A percentile compares a stretch with the other conserved stretches of the same genome.
These are phyloP conservation scores for Dictyostelium discoideum DNA, from an alignment of 78 protist genomes.

Conservation along the genomic window DNA sequence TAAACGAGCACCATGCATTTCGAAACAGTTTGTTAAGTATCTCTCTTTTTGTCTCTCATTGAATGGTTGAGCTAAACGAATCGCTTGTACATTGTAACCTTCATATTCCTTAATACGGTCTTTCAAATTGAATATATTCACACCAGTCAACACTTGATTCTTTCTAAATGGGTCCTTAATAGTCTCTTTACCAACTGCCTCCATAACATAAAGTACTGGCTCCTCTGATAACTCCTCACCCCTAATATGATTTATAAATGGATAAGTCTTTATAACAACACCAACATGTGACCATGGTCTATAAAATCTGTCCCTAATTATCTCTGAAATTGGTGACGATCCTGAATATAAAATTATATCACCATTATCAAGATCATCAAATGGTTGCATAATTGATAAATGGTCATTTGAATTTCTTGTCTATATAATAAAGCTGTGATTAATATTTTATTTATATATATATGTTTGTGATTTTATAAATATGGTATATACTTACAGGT, in stretches of 20 bases:
- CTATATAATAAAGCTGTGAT: background rate
- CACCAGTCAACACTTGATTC: conserved; percentile 15
- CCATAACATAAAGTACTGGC: conserved; percentile 23
- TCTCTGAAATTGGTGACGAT: background rate
- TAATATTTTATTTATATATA: too few relatives aligned
- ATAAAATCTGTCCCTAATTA: conserved; percentile 22
- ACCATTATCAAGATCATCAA: conserved; percentile 39
- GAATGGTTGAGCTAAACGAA: background rate
- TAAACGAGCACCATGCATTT: conserved; percentile 23
- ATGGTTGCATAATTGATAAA: background rate
- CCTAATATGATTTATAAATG: background rate
- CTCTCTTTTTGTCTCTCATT: background rate
- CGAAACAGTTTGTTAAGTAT: background rate
- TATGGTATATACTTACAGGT: background rate
- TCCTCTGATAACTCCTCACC: background rate
- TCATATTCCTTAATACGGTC: conserved; percentile 24
- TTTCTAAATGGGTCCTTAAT: conserved; percentile 51
- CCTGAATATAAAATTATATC: conserved; percentile 47
- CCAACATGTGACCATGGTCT: conserved; percentile 61
- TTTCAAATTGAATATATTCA: conserved; percentile 11
- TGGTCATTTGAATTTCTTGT: background rate
- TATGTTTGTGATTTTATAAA: too few relatives aligned
- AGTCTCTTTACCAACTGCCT: background rate
- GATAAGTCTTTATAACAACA: conserved; percentile 15
- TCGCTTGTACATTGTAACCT: conserved; percentile 8